These are phyloP conservation scores for Vickermania spadyakhi DNA, from an alignment of 208 protist genomes.

Conservation along the genomic window DNA sequence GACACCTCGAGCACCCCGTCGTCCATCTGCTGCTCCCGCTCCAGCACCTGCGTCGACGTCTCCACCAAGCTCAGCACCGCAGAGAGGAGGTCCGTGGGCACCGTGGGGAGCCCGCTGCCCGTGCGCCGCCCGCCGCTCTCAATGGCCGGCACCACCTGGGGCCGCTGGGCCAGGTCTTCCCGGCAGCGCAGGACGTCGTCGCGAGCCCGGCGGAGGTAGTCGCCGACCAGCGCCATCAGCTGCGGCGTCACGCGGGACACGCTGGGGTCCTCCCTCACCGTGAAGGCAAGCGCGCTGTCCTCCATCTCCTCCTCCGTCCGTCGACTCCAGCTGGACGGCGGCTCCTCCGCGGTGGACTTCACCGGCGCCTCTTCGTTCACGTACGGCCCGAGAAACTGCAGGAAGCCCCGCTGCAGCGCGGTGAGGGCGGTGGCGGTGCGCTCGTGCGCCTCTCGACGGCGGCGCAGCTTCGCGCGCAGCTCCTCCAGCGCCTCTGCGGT, in stretches of 20 bases:
- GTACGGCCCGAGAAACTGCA: neutral
- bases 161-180: neutral
- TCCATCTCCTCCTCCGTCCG: neutral
- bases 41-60: neutral
- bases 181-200: neutral
- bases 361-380: neutral
- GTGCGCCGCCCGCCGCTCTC: neutral
- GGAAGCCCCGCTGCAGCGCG: neutral
- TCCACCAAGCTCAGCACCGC: neutral
- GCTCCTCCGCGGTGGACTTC: neutral
- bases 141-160: neutral
- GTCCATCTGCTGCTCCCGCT: neutral
- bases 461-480: conserved; percentile 1
- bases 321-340: no score
- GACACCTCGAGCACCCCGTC: neutral
- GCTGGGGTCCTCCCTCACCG: neutral
- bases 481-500: conserved; percentile 7
- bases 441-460: neutral
- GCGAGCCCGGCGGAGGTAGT: neutral
- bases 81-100: neutral
- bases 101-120: neutral
- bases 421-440: neutral
- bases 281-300: neutral
- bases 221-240: neutral
- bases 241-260: neutral